A percentile compares a stretch with the other conserved stretches of the same genome.
These are phyloP conservation scores for Cercospora berteroae DNA, from an alignment of 2,329 filamentous ascomycete genomes.

Conservation along the genomic window DNA sequence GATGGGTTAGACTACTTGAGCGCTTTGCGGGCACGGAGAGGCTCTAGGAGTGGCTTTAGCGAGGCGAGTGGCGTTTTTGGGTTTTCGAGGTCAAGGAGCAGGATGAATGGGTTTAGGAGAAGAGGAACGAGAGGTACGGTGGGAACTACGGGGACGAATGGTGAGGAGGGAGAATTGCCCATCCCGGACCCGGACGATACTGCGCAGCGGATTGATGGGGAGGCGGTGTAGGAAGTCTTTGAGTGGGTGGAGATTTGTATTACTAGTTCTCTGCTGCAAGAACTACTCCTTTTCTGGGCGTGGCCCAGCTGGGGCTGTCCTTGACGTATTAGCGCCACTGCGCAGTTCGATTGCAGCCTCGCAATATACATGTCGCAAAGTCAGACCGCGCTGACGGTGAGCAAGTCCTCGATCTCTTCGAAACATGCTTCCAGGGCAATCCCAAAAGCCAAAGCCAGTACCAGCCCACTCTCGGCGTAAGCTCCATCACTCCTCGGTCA, in stretches of 20 bases:
- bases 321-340: neutral
- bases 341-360: neutral
- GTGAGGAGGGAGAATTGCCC: conserved; percentile 4
- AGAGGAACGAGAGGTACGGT: neutral
- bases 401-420: neutral
- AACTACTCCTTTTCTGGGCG: neutral
- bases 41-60: conserved; percentile 30
- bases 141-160: neutral
- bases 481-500: neutral
- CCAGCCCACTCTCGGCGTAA: neutral
- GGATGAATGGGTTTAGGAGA: conserved; percentile 24
- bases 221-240: neutral
- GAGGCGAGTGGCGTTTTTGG: conserved; percentile 28
- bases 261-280: neutral
- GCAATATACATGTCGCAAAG: neutral
- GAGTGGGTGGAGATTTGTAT: neutral
- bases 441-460: neutral
- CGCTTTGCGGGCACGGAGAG: conserved; percentile 31
- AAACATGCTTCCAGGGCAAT: neutral
- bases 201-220: conserved; percentile 8
- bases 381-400: neutral
- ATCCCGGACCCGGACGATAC: conserved; percentile 13
- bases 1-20: conserved; percentile 35
- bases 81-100: conserved; percentile 17
- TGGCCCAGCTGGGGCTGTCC: neutral